Conservation (phyloP, 129 eudicot species). For the Artemisia argyi region DNA sequence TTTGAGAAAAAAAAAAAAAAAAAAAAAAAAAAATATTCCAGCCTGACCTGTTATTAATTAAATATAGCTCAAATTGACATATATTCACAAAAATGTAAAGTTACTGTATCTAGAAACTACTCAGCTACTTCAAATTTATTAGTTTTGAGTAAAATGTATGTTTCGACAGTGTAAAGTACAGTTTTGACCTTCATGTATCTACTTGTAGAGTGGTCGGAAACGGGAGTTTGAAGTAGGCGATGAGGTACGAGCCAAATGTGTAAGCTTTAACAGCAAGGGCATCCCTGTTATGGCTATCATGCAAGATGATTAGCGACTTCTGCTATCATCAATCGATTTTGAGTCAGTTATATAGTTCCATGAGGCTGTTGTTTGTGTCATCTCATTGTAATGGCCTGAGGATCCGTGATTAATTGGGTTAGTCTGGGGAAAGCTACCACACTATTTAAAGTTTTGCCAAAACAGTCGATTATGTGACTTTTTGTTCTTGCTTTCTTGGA, state of each 20-base stretch:
- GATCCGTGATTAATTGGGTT: constrained; percentile 4
- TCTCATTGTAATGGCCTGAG: constrained; percentile 8
- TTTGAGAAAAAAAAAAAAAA: no score
- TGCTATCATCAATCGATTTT: constrained; percentile 4
- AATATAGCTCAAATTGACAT: neutral
- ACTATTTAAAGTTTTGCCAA: constrained; percentile 11
- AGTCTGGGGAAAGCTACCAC: no score
- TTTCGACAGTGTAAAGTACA: neutral
- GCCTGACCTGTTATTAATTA: neutral
- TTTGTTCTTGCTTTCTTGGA: constrained; percentile 5
- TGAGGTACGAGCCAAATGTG: constrained; percentile 53
- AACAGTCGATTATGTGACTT: constrained; percentile 16
- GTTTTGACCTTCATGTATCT: constrained; percentile 9
- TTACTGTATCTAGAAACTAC: neutral
- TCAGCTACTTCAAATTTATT: neutral
- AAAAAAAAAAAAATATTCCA: neutral
- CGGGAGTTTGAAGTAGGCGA: constrained; percentile 56
- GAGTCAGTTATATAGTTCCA: neutral
- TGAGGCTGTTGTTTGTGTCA: constrained; percentile 2
- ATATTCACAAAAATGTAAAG: neutral
- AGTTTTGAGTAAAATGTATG: neutral
- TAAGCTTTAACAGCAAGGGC: constrained; percentile 73
- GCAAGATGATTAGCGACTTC: constrained; percentile 30
- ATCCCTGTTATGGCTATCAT: constrained; percentile 66
- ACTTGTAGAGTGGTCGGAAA: constrained; percentile 48